Conservation (phyloP, 73 alveolate genomes). For the Paramecium caudatum region DNA sequence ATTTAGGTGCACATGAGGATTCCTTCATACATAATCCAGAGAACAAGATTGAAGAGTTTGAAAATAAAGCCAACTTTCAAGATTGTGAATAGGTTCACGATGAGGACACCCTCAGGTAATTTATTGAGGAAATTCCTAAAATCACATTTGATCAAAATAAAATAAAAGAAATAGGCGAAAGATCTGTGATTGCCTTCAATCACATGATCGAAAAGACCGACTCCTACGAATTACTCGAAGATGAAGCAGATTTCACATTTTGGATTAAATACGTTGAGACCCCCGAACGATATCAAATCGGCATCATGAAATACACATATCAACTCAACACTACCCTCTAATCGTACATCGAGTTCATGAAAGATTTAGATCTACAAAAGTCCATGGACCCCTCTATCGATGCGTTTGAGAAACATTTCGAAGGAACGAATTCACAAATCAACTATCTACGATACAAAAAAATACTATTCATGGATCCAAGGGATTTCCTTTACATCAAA, state of each 20-base stretch:
- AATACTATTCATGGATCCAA: slow-evolving; percentile 63
- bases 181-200: not conserved
- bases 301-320: slow-evolving; percentile 52
- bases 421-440: not conserved
- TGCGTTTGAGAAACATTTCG: slow-evolving; percentile 38
- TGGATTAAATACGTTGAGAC: slow-evolving; percentile 70
- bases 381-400: slow-evolving; percentile 29
- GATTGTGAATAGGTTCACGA: slow-evolving; percentile 8
- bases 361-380: not conserved
- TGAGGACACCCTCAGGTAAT: slow-evolving; percentile 55
- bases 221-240: slow-evolving; percentile 37
- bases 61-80: slow-evolving; percentile 57
- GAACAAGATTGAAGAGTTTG: slow-evolving; percentile 16
- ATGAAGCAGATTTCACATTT: slow-evolving; percentile 28
- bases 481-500: slow-evolving; percentile 44
- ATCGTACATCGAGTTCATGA: slow-evolving; percentile 33
- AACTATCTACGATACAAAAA: slow-evolving; percentile 52
- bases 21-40: not conserved
- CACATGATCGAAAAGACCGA: not conserved
- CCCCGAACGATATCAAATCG: slow-evolving; percentile 19
- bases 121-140: slow-evolving; percentile 30
- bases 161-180: slow-evolving; percentile 59
- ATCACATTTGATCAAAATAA: not conserved
- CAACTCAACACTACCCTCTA: not conserved
- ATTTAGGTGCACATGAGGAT: slow-evolving; percentile 17